Conservation (phyloP, 805 yeast species). For the Lachancea meyersii region DNA sequence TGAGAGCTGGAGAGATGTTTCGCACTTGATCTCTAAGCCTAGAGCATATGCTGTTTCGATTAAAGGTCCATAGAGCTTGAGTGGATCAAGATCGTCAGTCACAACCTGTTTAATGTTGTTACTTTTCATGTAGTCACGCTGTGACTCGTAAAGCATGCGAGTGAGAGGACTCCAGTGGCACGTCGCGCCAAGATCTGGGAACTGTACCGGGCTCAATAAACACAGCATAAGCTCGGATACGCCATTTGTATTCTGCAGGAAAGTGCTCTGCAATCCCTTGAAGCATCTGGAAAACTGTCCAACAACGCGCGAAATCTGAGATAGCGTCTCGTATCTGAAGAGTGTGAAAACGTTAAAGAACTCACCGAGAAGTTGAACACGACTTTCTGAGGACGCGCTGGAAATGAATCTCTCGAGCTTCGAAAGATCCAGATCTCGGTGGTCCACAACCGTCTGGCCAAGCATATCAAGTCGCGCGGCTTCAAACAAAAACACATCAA, state of each 20-base stretch:
- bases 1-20: constrained; percentile 28
- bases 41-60: constrained; percentile 33
- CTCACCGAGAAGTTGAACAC: constrained; percentile 15
- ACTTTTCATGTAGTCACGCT: not conserved
- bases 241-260: not conserved
- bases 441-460: constrained; percentile 8
- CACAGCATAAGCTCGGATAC: constrained; percentile 24
- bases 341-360: constrained; percentile 20
- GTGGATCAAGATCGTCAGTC: constrained; percentile 15
- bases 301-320: not conserved
- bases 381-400: constrained; percentile 8
- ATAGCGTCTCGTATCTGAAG: constrained; percentile 1
- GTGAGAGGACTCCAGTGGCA: constrained; percentile 21
- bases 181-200: constrained; percentile 5
- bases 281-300: not conserved
- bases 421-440: constrained; percentile 4
- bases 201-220: constrained; percentile 14
- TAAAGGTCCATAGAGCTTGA: constrained; percentile 27
- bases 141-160: constrained; percentile 14
- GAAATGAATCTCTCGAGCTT: constrained; percentile 23
- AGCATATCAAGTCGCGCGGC: constrained; percentile 14
- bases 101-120: not conserved
- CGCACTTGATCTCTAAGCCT: constrained; percentile 31
- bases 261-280: not conserved
- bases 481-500: constrained; percentile 10